phyloP scores from a whole-genome alignment of 805 yeast genomes.

The Ogataea trehalophila region DNA sequence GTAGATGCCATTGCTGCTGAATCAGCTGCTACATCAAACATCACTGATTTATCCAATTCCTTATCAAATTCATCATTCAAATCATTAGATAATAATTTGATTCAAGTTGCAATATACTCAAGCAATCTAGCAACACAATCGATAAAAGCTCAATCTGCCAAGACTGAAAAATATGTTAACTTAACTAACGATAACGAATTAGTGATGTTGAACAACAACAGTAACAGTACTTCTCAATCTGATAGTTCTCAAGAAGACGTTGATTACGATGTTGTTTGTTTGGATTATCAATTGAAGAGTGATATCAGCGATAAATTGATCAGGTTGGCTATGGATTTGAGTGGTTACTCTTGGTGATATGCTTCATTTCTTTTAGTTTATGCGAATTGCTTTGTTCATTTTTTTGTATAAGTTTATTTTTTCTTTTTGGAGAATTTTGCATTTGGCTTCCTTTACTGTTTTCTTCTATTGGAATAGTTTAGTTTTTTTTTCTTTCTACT shows the following conservation, averaged over 20 bases:
- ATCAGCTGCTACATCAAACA: too few species aligned
- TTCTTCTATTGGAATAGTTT: too few species aligned
- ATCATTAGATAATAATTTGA: too few species aligned
- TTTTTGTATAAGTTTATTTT: background rate
- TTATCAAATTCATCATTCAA: too few species aligned
- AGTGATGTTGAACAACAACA: too few species aligned
- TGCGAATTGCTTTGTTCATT: background rate
- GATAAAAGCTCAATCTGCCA: too few species aligned
- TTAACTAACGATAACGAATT: too few species aligned
- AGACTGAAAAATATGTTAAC: too few species aligned
- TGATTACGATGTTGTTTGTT: slow-evolving; percentile 17
- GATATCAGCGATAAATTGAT: slow-evolving; percentile 27
- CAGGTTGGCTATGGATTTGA: slow-evolving; percentile 23
- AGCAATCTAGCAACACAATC: too few species aligned
- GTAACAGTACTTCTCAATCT: background rate
- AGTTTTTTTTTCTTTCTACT: too few species aligned
- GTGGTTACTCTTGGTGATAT: slow-evolving; percentile 20
- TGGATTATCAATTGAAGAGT: slow-evolving; percentile 27
- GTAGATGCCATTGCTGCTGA: background rate
- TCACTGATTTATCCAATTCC: too few species aligned
- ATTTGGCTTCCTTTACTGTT: background rate
- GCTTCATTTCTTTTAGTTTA: background rate
- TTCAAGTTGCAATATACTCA: too few species aligned
- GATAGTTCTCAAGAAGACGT: slow-evolving; percentile 4
- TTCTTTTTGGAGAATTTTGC: background rate